Percentiles rank a stretch among this genome's conserved stretches.
Conservation (phyloP, 2,329 filamentous ascomycete genomes). For the Penicillium corylophilum region DNA sequence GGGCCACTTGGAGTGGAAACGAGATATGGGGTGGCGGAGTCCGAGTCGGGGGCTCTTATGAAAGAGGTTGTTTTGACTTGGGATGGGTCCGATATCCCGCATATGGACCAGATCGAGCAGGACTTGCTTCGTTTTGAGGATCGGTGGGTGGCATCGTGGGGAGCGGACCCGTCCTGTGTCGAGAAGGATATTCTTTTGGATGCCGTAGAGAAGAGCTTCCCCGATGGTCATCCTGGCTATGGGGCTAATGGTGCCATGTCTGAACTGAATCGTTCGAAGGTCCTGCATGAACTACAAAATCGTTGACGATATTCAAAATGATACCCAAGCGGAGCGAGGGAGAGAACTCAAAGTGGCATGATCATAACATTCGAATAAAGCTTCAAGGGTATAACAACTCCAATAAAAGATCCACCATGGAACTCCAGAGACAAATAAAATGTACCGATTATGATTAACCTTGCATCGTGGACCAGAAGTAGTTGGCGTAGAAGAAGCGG, state of each 20-base stretch:
- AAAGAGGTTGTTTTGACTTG: constrained; percentile 35
- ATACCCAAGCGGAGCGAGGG: neutral
- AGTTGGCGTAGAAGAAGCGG: constrained; percentile 88
- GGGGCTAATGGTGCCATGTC: constrained; percentile 16
- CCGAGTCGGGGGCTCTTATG: constrained; percentile 16
- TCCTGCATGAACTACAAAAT: constrained; percentile 18
- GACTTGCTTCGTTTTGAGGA: constrained; percentile 23
- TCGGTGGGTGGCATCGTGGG: constrained; percentile 33
- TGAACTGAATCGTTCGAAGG: constrained; percentile 20
- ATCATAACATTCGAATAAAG: constrained; percentile 13
- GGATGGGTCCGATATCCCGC: constrained; percentile 35
- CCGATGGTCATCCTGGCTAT: constrained; percentile 17
- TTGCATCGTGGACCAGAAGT: constrained; percentile 88
- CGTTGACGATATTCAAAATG: neutral
- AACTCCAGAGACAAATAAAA: constrained; percentile 20
- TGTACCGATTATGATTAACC: constrained; percentile 25
- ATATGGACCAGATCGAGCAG: constrained; percentile 34
- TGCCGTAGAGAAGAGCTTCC: constrained; percentile 27
- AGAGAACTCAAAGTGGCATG: neutral
- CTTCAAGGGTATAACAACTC: constrained; percentile 24
- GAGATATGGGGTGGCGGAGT: constrained; percentile 26
- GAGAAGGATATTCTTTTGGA: constrained; percentile 29
- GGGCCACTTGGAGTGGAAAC: constrained; percentile 40
- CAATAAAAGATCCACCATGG: constrained; percentile 10
- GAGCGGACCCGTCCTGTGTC: constrained; percentile 8